Evolutionary conservation across 257 asterid species (phyloP).

Genomic region (Salvia rosmarinus): DNA sequence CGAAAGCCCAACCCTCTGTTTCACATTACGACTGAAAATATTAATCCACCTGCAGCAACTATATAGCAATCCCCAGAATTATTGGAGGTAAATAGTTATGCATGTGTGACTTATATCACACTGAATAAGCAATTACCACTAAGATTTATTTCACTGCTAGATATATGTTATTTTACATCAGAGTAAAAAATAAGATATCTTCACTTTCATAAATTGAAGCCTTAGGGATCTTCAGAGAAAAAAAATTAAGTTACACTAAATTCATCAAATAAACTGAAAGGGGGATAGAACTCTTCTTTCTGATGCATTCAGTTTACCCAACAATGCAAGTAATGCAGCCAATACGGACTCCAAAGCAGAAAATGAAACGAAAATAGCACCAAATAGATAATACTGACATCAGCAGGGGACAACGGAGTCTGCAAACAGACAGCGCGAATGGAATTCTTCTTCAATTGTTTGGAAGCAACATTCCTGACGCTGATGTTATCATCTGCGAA

Average conservation of each 20-base stretch:
- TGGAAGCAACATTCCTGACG: slow-evolving; percentile 34
- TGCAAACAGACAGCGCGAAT: slow-evolving; percentile 81
- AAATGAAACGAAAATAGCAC: not conserved
- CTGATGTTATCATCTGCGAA: slow-evolving; percentile 54
- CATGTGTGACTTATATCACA: not conserved
- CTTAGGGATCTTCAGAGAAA: slow-evolving; percentile 16
- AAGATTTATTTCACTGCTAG: not conserved
- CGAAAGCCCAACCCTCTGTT: not conserved
- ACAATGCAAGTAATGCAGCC: slow-evolving; percentile 9
- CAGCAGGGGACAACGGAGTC: slow-evolving; percentile 69
- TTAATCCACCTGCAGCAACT: slow-evolving; percentile 10
- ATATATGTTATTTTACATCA: not conserved
- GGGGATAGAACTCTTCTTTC: not conserved
- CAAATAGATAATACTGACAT: slow-evolving; percentile 52
- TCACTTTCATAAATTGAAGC: slow-evolving; percentile 1
- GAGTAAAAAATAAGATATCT: not conserved
- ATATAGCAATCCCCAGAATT: not conserved
- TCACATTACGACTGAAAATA: not conserved
- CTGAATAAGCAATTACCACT: not conserved
- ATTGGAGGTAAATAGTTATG: not conserved
- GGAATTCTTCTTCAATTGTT: slow-evolving; percentile 62
- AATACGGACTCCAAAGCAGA: slow-evolving; percentile 7
- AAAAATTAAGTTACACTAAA: not conserved
- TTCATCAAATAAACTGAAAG: not conserved
- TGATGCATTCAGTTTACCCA: slow-evolving; percentile 11